These are phyloP conservation scores for Ascochyta viciae-villosae DNA, from an alignment of 2,329 filamentous ascomycete genomes.

Conservation along the genomic window DNA sequence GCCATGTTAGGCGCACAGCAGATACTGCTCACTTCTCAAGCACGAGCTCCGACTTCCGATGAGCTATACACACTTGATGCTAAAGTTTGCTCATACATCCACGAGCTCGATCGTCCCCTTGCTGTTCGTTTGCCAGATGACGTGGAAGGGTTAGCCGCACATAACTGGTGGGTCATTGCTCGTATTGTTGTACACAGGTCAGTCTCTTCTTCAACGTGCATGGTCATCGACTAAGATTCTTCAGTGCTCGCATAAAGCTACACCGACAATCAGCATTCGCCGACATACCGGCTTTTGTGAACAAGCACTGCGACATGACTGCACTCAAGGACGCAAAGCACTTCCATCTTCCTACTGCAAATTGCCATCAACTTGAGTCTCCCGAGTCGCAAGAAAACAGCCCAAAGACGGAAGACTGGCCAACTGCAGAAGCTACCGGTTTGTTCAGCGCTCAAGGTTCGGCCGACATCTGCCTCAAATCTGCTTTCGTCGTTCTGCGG, in stretches of 20 bases:
- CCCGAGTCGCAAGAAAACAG: slow-evolving; percentile 13
- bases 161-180: slow-evolving; percentile 12
- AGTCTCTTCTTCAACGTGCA: not conserved
- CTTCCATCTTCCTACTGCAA: not conserved
- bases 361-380: slow-evolving; percentile 7
- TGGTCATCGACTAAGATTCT: not conserved
- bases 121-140: not conserved
- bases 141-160: slow-evolving; percentile 2
- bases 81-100: not conserved
- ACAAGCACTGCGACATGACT: slow-evolving; percentile 16
- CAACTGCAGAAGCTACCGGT: not conserved
- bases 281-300: slow-evolving; percentile 14
- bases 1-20: slow-evolving; percentile 6
- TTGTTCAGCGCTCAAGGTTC: slow-evolving; percentile 1
- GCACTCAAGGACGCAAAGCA: slow-evolving; percentile 4
- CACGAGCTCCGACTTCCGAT: not conserved
- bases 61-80: slow-evolving; percentile 2
- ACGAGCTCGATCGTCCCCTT: slow-evolving; percentile 6
- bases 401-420: not conserved
- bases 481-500: slow-evolving; percentile 7
- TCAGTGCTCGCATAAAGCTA: slow-evolving; percentile 13
- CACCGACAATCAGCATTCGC: slow-evolving; percentile 9
- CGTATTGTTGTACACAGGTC: slow-evolving; percentile 15
- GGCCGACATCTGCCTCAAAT: slow-evolving; percentile 13
- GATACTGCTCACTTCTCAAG: slow-evolving; percentile 2